phyloP scores from a whole-genome alignment of 2,329 filamentous ascomycete species.

The Venturia pyrina region DNA sequence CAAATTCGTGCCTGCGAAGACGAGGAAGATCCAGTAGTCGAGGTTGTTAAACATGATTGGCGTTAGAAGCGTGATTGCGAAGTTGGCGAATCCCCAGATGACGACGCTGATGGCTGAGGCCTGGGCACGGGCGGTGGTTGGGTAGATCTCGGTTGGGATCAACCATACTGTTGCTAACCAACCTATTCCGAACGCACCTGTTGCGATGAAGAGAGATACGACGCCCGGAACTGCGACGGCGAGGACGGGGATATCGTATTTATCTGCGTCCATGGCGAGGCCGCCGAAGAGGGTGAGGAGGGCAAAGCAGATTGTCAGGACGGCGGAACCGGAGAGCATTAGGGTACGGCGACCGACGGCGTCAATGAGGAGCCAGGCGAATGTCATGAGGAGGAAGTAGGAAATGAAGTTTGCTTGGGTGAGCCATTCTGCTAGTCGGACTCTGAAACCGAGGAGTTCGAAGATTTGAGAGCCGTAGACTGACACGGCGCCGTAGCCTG shows the following conservation, averaged over 20 bases:
- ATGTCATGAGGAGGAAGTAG: constrained; percentile 52
- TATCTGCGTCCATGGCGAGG: constrained; percentile 31
- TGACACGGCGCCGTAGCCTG: constrained; percentile 49
- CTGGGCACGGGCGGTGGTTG: constrained; percentile 44
- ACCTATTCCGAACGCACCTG: constrained; percentile 50
- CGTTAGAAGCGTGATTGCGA: constrained; percentile 46
- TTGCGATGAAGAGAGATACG: constrained; percentile 45
- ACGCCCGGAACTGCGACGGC: constrained; percentile 41
- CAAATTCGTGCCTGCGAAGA: constrained; percentile 45
- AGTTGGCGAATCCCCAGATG: constrained; percentile 49
- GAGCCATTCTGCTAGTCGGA: constrained; percentile 42
- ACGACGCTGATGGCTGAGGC: constrained; percentile 46
- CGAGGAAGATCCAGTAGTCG: constrained; percentile 47
- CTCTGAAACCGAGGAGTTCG: constrained; percentile 47
- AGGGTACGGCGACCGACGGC: constrained; percentile 44
- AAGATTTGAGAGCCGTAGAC: constrained; percentile 57
- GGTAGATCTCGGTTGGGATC: constrained; percentile 49
- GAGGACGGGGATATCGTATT: constrained; percentile 30
- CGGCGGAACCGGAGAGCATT: constrained; percentile 42
- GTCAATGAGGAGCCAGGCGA: constrained; percentile 51
- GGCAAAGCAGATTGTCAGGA: constrained; percentile 40
- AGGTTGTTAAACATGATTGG: constrained; percentile 51
- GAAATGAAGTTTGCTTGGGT: constrained; percentile 52
- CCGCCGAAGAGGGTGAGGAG: constrained; percentile 43
- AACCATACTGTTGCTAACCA: constrained; percentile 52